A percentile compares a stretch with the other conserved stretches of the same genome.
phyloP scores from a whole-genome alignment of 192 early-diverging fungal species.

The Lobosporangium transversale region DNA sequence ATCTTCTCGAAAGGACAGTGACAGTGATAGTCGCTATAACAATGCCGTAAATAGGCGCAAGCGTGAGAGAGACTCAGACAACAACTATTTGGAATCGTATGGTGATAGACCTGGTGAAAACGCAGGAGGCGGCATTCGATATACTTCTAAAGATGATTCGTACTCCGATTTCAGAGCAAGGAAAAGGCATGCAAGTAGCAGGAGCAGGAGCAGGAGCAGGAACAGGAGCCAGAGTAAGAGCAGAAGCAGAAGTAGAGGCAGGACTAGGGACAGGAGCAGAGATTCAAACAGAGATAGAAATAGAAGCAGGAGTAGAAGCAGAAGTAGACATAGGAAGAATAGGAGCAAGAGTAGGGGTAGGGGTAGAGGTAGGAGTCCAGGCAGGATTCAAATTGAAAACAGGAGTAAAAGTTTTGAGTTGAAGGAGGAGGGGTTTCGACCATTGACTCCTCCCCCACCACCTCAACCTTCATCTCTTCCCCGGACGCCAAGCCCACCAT shows the following conservation, averaged over 20 bases:
- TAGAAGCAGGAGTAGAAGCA: conserved; percentile 2
- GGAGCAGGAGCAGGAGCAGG: conserved; percentile 21
- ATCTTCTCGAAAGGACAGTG: neutral
- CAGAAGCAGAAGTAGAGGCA: neutral
- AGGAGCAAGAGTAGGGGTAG: conserved; percentile 5
- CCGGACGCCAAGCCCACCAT: conserved; percentile 5
- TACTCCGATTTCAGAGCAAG: conserved; percentile 14
- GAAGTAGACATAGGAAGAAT: conserved; percentile 4
- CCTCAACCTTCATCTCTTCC: conserved; percentile 1
- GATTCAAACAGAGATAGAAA: conserved; percentile 1
- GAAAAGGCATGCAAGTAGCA: conserved; percentile 36
- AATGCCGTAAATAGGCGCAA: no score
- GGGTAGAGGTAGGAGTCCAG: neutral
- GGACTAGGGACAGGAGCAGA: conserved; percentile 8
- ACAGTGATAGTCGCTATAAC: conserved; percentile 5
- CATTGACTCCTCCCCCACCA: neutral
- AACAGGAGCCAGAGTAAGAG: conserved; percentile 4
- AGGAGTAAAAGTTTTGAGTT: neutral
- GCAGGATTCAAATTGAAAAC: neutral
- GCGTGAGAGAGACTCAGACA: conserved; percentile 23
- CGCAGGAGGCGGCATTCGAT: neutral
- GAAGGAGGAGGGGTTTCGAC: neutral
- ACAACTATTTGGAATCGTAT: no score
- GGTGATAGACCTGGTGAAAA: no score
- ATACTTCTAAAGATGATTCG: conserved; percentile 6